Base-by-base conservation (phyloP, 306 rosid species). In the Betula pendula region DNA sequence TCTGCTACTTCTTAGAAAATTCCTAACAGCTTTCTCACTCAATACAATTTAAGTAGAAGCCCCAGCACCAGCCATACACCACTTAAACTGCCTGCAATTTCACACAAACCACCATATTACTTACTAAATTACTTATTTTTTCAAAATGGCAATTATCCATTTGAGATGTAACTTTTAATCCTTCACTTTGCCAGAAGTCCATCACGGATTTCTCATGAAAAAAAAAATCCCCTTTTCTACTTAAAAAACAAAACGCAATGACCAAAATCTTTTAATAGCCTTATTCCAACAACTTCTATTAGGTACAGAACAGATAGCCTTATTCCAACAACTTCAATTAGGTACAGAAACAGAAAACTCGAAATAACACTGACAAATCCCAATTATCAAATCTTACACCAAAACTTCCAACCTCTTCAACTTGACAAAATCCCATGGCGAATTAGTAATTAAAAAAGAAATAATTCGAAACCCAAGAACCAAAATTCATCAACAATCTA, bases 291-390 rank as follows among this genome's bases (percentile, higher is more conserved):
- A 74, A 77, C 72, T 53, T 27, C 38, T 55, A 74, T 49, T 14
- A 8, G 76, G 51, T 78, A 72, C 47, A 81, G 62, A 31, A 59
- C n/a, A n/a, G n/a, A 72, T 20, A 10, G 19, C 67, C 13, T 14
- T 12, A 8, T 76, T 74, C 77, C 59, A 51, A 68, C 6, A 74
- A 77, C 72, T 53, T 27, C 38, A 49, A 74, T 49, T 14, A 8
- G 76, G 51, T 78, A 72, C 47, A 81, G 62, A 31, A 59, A 71
- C 63, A 76, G 62, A 47, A 25, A 69, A 68, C 70, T 35, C 47
- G 5, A 50, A 50, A 17, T 50, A 50, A 17, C 22, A 16, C 7
- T 66, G 33, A 58, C 66, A 56, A 38, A 77, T 5, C 33, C 55
- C n/a, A 81, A 44, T 11, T 14, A 68, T 52, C 73, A 58, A 74